Evolutionary conservation across 331 rosid genomes (phyloP), one percentile per base, ranked within the genome.

Genomic region (Malus hybrid): DNA sequence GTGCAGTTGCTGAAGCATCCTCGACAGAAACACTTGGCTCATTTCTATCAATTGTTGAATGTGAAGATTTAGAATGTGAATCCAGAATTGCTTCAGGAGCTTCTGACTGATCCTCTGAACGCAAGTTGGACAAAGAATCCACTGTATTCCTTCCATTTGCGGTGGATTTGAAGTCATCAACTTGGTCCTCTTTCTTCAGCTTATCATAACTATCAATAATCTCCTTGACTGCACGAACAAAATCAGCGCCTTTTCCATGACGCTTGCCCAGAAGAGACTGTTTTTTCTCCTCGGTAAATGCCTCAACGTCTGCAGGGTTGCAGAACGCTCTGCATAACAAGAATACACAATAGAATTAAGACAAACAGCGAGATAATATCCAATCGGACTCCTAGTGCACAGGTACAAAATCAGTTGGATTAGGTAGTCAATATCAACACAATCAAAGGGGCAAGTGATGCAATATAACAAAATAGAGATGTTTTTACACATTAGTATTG

Each of bases 221-320:
- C 86, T 94, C 98, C 80, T 82, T 83, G 29, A 94, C 90, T 56
- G 98, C 97, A 73, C 96, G 98, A 75, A 86, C 92, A 88, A 94
- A 94, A 83, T 94, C 98, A 79, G 97, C 88, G 1, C 24, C 24
- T 24, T 24, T 24, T 53, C 97, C 98, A 12, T 91, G 96, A 74
- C 95, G 98, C 80, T 90, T 94, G 63, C 80, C 85, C 26, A 90
- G 83, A 81, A 93, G 97, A 62, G 93, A 90, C 65, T 88, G 97
- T 79, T 94, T 94, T 85, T 88, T 94, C 89, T 91, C 98, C 77
- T 94, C 98, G 0, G 97, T 91, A 85, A 94, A 94, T 81, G 96
- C 89, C 82, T 94, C 98, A 5, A 94, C 95, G 83, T 94, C 98
- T 81, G 95, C 89, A 76, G 96, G 98, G 80, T 86, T 91, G 85